Conservation (phyloP, 2,329 filamentous ascomycete genomes). For the Hymenoscyphus repandus region DNA sequence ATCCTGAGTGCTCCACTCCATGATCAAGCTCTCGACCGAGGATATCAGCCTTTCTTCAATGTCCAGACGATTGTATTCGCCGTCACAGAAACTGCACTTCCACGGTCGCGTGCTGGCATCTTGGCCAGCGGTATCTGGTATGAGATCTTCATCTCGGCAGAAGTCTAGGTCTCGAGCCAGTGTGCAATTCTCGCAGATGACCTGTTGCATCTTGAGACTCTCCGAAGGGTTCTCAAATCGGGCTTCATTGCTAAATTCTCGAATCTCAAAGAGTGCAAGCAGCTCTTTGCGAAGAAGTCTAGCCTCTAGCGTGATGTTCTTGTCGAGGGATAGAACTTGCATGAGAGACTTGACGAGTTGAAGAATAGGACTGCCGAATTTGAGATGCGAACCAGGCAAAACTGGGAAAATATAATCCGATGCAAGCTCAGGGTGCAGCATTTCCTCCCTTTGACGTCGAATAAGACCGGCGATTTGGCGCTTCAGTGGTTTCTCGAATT, state of each 20-base stretch:
- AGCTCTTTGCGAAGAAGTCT: constrained; percentile 85
- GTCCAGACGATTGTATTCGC: constrained; percentile 68
- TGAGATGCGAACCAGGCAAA: constrained; percentile 67
- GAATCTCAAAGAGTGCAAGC: constrained; percentile 83
- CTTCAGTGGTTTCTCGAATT: constrained; percentile 83
- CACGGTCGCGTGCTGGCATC: constrained; percentile 44
- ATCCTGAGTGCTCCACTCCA: constrained; percentile 86
- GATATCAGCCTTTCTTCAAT: constrained; percentile 81
- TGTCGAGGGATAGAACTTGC: constrained; percentile 87
- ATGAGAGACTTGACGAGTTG: constrained; percentile 91
- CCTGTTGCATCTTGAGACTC: constrained; percentile 64
- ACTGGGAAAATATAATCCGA: constrained; percentile 81
- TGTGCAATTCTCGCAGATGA: constrained; percentile 88
- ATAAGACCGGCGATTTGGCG: constrained; percentile 82
- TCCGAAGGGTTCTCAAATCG: constrained; percentile 81
- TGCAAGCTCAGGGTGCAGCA: constrained; percentile 82
- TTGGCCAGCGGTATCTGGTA: constrained; percentile 42
- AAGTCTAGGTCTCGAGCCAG: constrained; percentile 84
- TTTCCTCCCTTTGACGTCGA: constrained; percentile 78
- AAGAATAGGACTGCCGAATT: constrained; percentile 67
- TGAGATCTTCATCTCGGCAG: constrained; percentile 80
- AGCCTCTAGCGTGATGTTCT: constrained; percentile 83
- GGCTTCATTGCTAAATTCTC: constrained; percentile 87
- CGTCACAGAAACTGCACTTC: constrained; percentile 72
- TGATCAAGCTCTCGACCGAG: constrained; percentile 66